phyloP scores from a whole-genome alignment of 345 rosid species.

The Gossypium rotundifolium region DNA sequence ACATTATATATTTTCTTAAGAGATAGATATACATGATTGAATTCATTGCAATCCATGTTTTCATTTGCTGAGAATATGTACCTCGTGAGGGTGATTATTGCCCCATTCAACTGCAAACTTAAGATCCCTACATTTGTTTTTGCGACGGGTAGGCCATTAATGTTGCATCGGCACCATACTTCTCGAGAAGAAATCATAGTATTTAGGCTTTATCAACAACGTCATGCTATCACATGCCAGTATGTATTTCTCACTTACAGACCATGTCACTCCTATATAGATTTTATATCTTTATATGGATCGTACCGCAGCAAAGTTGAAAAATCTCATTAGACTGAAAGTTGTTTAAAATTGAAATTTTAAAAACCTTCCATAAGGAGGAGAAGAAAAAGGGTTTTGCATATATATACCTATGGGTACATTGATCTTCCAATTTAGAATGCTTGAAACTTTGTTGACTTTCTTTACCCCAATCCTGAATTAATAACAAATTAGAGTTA shows the following conservation, averaged over 20 bases:
- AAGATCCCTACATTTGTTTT: slow-evolving; percentile 17
- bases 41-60: not conserved
- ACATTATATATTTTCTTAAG: too few relatives aligned
- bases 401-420: slow-evolving; percentile 45
- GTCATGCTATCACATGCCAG: slow-evolving; percentile 34
- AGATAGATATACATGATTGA: not conserved
- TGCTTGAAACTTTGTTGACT: slow-evolving; percentile 35
- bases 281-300: slow-evolving; percentile 53
- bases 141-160: slow-evolving; percentile 29
- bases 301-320: not conserved
- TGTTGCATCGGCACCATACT: slow-evolving; percentile 29
- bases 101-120: slow-evolving; percentile 39
- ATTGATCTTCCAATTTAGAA: slow-evolving; percentile 50
- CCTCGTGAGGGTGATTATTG: slow-evolving; percentile 23
- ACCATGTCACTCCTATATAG: slow-evolving; percentile 37
- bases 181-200: slow-evolving; percentile 31
- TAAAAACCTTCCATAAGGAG: not conserved
- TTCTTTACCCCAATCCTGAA: slow-evolving; percentile 48
- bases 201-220: slow-evolving; percentile 20
- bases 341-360: not conserved
- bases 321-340: not conserved
- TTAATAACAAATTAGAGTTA: not conserved
- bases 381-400: not conserved
- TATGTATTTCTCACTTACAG: slow-evolving; percentile 38
- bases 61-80: not conserved